A percentile compares a stretch with the other conserved stretches of the same genome.
Evolutionary conservation across 2,329 filamentous ascomycete genomes (phyloP).

Genomic region (Xylariaceae sp.): DNA sequence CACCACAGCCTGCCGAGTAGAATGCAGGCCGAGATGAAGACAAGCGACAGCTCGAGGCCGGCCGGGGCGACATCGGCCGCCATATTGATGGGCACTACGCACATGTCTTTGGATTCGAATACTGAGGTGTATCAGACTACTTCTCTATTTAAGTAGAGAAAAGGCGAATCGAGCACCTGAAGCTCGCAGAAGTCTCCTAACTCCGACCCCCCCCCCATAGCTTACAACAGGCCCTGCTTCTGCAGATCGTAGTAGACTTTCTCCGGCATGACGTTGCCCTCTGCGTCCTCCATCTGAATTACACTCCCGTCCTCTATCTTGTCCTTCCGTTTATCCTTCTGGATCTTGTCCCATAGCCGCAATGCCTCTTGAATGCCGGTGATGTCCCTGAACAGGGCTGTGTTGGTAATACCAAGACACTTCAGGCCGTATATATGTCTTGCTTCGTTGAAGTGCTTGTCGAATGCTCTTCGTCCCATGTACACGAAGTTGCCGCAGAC

Average conservation of each 20-base stretch:
- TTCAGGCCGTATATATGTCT: slow-evolving; percentile 90
- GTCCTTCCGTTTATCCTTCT: slow-evolving; percentile 72
- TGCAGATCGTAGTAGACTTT: slow-evolving; percentile 95
- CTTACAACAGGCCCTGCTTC: slow-evolving; percentile 77
- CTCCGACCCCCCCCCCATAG: neutral
- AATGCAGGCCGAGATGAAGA: no score
- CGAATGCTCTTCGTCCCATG: slow-evolving; percentile 90
- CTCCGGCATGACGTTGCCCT: slow-evolving; percentile 98
- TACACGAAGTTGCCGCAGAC: slow-evolving; percentile 99
- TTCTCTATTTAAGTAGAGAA: no score
- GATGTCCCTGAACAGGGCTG: slow-evolving; percentile 87
- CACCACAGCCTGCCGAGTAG: no score
- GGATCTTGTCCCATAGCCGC: slow-evolving; percentile 87
- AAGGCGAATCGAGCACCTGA: no score
- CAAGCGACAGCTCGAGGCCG: no score
- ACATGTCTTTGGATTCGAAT: no score
- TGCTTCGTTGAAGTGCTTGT: slow-evolving; percentile 96
- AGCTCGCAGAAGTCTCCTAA: no score
- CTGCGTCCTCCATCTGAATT: slow-evolving; percentile 96
- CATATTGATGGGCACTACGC: no score
- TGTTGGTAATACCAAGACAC: slow-evolving; percentile 88
- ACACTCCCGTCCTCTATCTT: slow-evolving; percentile 72
- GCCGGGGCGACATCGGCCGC: no score
- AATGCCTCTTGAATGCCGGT: slow-evolving; percentile 84
- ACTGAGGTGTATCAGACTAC: no score